Conservation (phyloP, 2,329 filamentous ascomycete genomes). For the Esteya vermicola region DNA sequence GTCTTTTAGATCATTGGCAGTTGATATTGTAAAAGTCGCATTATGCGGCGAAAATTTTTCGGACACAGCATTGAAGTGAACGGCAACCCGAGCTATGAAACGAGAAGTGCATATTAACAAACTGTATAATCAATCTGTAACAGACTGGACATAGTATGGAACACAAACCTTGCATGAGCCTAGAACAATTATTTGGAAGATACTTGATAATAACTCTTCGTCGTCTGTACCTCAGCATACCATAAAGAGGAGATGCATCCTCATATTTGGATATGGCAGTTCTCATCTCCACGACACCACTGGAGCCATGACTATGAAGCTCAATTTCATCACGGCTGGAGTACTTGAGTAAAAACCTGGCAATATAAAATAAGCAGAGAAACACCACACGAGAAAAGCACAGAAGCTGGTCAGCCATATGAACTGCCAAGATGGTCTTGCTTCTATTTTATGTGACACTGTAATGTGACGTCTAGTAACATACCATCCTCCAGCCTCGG, state of each 20-base stretch:
- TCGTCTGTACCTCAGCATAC: conserved; percentile 77
- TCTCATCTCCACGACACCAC: conserved; percentile 74
- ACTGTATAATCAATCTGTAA: no score
- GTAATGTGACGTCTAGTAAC: neutral
- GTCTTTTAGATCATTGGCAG: conserved; percentile 70
- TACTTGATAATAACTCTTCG: conserved; percentile 89
- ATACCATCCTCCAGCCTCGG: conserved; percentile 90
- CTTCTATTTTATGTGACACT: no score
- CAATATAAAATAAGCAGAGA: neutral
- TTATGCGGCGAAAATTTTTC: conserved; percentile 75
- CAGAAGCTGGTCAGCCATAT: no score
- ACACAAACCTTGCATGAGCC: conserved; percentile 73
- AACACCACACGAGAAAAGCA: no score
- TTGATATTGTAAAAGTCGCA: conserved; percentile 62
- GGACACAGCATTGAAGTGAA: conserved; percentile 53
- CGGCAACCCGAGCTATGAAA: conserved; percentile 60
- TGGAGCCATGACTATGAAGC: conserved; percentile 60
- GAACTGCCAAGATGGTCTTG: no score
- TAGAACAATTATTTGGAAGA: conserved; percentile 77
- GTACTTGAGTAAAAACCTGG: conserved; percentile 97
- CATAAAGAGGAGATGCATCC: conserved; percentile 79
- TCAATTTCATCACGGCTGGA: conserved; percentile 75
- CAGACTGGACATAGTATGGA: conserved; percentile 1
- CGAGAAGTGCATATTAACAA: conserved; percentile 3
- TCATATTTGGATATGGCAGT: conserved; percentile 64